Evolutionary conservation across 495 filamentous ascomycete genomes (phyloP), one percentile per base, ranked within the genome.

Genomic region (Podospora comata): DNA sequence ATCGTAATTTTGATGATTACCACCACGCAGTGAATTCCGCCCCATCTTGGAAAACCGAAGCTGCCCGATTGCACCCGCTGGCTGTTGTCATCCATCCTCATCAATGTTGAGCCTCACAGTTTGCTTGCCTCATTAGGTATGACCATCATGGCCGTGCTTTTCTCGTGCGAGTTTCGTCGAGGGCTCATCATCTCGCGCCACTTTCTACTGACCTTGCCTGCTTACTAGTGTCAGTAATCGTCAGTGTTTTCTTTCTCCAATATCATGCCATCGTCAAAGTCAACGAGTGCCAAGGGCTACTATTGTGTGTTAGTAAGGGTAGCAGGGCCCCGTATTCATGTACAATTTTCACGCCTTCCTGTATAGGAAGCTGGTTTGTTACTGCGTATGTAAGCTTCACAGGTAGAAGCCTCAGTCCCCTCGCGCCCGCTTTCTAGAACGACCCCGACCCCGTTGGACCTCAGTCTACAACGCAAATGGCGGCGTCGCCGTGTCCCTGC

Each of bases 61-160:
- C 60, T 62, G 60, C 60, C 60, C 60, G 60, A 16, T 27, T 62
- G 60, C 60, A 62, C 28, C 20, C 59, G 59, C 59, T 48, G 5
- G 13, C 5, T 48, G 39, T 48, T 16, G 39, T 2, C 39, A 3
- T 48, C 7, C 39, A 3, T 48, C 13, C 5, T 16, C 13, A 48
- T 18, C 39, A 11, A 48, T 11, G 6, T 48, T 48, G 39, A 48
- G 39, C 39, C 9, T 48, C 39, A 48, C 3, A 39, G 11, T 39
- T 39, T 11, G 23, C 23, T 23, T 23, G 23, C 23, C 23, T 23
- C 23, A 23, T 23, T 23, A 48, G 39, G 13, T 13, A 48, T 6
- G 23, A 23, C 23, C 23, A 23, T 13, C 39, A 48, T 48, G 39
- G 9, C 23, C 23, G 23, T 48, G 39, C 5, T 11, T 39, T 4